These are phyloP conservation scores for Coffea humblotiana DNA, from an alignment of 305 asterid species.

Conservation along the genomic window DNA sequence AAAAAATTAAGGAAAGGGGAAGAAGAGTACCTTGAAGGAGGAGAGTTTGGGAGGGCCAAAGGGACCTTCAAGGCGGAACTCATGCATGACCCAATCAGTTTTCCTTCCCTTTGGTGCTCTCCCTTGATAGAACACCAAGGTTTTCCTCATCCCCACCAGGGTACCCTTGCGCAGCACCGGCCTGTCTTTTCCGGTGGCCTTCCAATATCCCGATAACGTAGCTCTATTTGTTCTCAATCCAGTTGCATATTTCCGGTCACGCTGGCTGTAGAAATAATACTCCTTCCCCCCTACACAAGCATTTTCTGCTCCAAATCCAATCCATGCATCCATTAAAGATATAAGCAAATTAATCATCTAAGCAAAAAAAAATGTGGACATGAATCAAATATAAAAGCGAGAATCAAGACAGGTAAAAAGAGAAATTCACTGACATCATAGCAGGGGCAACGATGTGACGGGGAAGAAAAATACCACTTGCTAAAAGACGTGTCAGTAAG, in stretches of 20 bases:
- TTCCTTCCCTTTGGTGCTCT: constrained; percentile 38
- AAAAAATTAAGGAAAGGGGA: background rate
- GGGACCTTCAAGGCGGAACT: constrained; percentile 37
- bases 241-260: constrained; percentile 84
- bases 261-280: constrained; percentile 81
- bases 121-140: constrained; percentile 36
- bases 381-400: background rate
- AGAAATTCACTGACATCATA: constrained; percentile 17
- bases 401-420: constrained; percentile 5
- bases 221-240: constrained; percentile 86
- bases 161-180: constrained; percentile 45
- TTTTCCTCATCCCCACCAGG: constrained; percentile 39
- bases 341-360: background rate
- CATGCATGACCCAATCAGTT: constrained; percentile 42
- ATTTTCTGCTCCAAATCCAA: constrained; percentile 32
- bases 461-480: constrained; percentile 19
- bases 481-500: constrained; percentile 29
- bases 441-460: constrained; percentile 17
- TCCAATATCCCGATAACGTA: constrained; percentile 85
- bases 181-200: constrained; percentile 94
- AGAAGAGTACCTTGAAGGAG: background rate
- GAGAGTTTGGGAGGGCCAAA: constrained; percentile 19
- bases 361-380: background rate
- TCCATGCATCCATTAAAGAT: background rate
- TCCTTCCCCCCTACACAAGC: constrained; percentile 86